Base-by-base conservation (phyloP, 2,329 filamentous ascomycete genomes). In the Colletotrichum sp. region DNA sequence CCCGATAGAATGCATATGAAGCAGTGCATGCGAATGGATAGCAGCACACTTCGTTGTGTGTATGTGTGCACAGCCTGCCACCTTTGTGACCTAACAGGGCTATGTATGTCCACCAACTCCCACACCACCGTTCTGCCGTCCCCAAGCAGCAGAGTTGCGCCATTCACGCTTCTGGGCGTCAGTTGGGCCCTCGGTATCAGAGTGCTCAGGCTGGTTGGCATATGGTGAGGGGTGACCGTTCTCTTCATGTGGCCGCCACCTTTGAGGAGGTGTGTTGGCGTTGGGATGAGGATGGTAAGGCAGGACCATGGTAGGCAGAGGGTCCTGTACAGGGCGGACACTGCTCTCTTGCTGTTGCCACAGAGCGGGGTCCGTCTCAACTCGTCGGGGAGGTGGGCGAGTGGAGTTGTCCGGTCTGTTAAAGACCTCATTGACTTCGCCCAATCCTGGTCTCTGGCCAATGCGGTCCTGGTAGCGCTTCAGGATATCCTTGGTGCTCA, bases 401-500 rank as follows among this genome's bases (percentile, higher is more conserved):
- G 82, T 89, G 81, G 89, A 85, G 85, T 94, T 88, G 84, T 91
- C 90, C 83, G 88, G 88, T 84, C 89, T 87, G 84, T 89, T 86
- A 82, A 89, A 86, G 83, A 90, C 86, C 82, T 92, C 89, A 83
- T 89, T 86, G 81, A 89, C 86, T 85, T 92, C 91, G 84, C 88
- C 86, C 86, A 43, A 43, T n/a, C 91, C 87, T 87, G 94, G 85
- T 86, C 92, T 86, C 59, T 89, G 86, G 8, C 88, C 88, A 71
- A 86, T 85, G 77, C 97, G 93, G 81, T 98, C 95, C 66, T 96
- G 96, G 85, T 98, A 98, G 72, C 95, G 93, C 83, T 96, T 98
- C 67, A 99, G 90, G 71, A 99, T 99, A 81, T 99, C 97, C 84
- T 99, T 99, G 7, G 96, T 98, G 2, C 96, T 98, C 77, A 98